phyloP scores from a whole-genome alignment of 768 basidiomycete species.

The Chalciporus chontae region DNA sequence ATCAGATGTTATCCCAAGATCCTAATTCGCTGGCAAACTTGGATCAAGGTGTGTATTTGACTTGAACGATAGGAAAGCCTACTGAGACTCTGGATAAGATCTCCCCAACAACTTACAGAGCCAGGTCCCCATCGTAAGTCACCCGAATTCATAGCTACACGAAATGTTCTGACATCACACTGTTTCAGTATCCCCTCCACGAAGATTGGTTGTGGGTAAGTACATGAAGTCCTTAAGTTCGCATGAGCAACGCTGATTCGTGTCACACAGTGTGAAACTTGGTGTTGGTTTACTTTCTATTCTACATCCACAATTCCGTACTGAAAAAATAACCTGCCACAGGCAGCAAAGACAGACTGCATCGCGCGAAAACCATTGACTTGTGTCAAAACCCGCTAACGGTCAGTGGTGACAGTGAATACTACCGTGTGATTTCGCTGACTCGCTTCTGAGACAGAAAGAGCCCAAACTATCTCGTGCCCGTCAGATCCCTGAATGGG shows the following conservation, averaged over 20 bases:
- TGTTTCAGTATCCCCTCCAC: slow-evolving; percentile 69
- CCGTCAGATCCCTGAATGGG: slow-evolving; percentile 97
- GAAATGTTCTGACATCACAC: slow-evolving; percentile 1
- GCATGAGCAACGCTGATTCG: slow-evolving; percentile 4
- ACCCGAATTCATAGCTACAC: background rate
- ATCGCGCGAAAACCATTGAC: slow-evolving; percentile 87
- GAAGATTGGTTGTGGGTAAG: slow-evolving; percentile 96
- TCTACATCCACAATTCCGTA: background rate
- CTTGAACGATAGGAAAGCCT: background rate
- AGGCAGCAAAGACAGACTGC: slow-evolving; percentile 80
- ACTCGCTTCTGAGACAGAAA: slow-evolving; percentile 54
- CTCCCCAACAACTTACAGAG: slow-evolving; percentile 93
- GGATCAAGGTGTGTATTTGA: slow-evolving; percentile 67
- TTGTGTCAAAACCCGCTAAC: slow-evolving; percentile 96
- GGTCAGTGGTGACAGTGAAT: slow-evolving; percentile 40
- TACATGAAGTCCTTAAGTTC: slow-evolving; percentile 8
- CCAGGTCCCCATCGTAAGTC: slow-evolving; percentile 87
- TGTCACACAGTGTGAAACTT: slow-evolving; percentile 84
- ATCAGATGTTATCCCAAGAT: slow-evolving; percentile 91
- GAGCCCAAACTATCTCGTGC: slow-evolving; percentile 94
- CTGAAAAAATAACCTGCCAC: slow-evolving; percentile 4
- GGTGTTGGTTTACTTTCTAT: slow-evolving; percentile 61
- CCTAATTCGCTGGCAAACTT: slow-evolving; percentile 92
- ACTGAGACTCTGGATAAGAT: slow-evolving; percentile 45
- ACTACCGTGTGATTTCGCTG: background rate